A percentile compares a stretch with the other conserved stretches of the same genome.
These are phyloP conservation scores for Ophiostoma perfectum DNA, from an alignment of 2,329 filamentous ascomycete species.

Conservation along the genomic window DNA sequence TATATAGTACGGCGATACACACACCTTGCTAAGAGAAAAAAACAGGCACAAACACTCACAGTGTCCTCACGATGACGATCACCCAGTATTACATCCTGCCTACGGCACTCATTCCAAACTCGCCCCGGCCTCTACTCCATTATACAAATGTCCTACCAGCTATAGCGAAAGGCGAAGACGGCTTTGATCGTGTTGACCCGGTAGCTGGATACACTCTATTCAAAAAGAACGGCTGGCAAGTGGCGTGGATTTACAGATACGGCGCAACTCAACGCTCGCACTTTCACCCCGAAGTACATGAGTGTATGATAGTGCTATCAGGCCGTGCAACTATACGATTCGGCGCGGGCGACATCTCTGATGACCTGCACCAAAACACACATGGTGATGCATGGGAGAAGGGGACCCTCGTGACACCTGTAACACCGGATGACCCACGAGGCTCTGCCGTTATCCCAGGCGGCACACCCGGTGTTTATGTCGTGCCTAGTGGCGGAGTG, in stretches of 20 bases:
- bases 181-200: background rate
- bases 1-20: too few relatives aligned
- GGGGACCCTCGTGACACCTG: background rate
- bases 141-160: background rate
- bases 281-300: background rate
- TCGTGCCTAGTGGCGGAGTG: background rate
- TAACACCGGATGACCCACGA: background rate
- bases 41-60: background rate
- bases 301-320: background rate
- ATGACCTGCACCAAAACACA: background rate
- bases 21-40: background rate
- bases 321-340: background rate
- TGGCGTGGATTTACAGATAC: background rate
- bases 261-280: background rate
- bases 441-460: background rate
- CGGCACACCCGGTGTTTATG: background rate
- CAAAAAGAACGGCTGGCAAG: background rate
- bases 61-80: background rate
- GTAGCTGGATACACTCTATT: background rate
- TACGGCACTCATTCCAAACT: background rate
- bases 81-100: background rate
- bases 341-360: background rate
- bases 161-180: background rate
- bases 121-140: constrained; percentile 1
- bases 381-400: constrained; percentile 1